phyloP scores from a whole-genome alignment of 1,139 yeast species.

The Diutina neorugosa region DNA sequence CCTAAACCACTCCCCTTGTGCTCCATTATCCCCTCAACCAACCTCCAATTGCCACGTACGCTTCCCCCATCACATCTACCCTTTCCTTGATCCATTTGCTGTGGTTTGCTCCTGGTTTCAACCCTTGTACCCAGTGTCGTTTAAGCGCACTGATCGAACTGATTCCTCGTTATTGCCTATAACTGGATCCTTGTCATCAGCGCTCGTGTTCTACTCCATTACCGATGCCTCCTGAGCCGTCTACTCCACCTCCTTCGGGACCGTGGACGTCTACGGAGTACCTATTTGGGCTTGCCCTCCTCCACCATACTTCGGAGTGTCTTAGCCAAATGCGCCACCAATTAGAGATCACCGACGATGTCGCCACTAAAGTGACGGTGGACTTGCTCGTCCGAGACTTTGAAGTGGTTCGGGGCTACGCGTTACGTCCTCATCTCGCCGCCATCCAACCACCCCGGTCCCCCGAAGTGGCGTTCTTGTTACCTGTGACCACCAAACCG shows the following conservation, averaged over 20 bases:
- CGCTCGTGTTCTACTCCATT: too few species aligned
- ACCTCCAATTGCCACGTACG: too few species aligned
- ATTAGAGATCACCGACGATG: neutral
- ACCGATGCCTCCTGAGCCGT: neutral
- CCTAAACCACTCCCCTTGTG: too few species aligned
- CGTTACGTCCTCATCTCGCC: neutral
- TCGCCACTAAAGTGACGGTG: neutral
- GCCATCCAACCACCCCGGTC: neutral
- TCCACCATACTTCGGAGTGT: neutral
- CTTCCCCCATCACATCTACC: too few species aligned
- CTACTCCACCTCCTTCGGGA: neutral
- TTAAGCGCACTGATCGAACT: too few species aligned
- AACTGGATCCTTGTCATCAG: too few species aligned
- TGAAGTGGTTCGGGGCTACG: neutral
- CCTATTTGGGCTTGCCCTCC: neutral
- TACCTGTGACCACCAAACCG: neutral
- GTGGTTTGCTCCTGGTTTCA: too few species aligned
- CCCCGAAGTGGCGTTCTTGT: slow-evolving; percentile 1
- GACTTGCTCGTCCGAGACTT: neutral
- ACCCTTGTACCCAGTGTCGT: too few species aligned
- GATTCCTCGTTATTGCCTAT: too few species aligned
- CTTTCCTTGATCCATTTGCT: too few species aligned
- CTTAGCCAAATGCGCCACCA: neutral
- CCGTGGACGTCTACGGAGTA: neutral
- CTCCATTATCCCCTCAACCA: too few species aligned